These are phyloP conservation scores for Nemania sp. DNA, from an alignment of 2,329 filamentous ascomycete species.

Conservation along the genomic window DNA sequence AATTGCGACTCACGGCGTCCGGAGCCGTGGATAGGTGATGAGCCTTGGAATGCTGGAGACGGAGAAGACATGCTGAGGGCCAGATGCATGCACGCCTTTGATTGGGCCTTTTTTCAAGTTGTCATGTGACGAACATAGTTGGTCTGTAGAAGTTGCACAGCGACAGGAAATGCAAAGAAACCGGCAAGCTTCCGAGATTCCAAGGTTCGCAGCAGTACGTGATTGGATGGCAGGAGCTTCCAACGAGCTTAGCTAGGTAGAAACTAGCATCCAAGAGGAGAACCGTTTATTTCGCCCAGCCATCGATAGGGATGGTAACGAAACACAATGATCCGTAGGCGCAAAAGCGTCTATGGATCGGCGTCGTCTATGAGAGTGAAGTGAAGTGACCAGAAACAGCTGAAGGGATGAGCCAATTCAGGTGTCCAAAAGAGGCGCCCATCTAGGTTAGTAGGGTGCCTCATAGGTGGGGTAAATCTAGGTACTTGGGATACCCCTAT, in stretches of 20 bases:
- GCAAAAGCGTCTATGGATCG: no score
- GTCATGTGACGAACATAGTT: slow-evolving; percentile 11
- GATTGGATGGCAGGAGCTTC: not conserved
- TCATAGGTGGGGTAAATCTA: no score
- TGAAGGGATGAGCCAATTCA: no score
- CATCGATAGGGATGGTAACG: no score
- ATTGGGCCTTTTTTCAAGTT: slow-evolving; percentile 17
- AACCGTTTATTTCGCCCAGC: no score
- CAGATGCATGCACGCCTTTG: slow-evolving; percentile 4
- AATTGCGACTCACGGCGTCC: slow-evolving; percentile 65
- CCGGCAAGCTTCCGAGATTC: slow-evolving; percentile 2
- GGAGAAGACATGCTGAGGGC: slow-evolving; percentile 37
- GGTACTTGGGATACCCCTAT: no score
- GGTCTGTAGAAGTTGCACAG: not conserved
- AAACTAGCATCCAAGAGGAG: not conserved
- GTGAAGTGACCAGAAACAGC: no score
- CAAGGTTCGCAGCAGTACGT: slow-evolving; percentile 7
- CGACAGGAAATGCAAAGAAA: slow-evolving; percentile 6
- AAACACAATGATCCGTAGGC: no score
- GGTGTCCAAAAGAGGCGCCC: no score
- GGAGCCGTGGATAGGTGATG: slow-evolving; percentile 41
- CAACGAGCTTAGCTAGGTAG: not conserved
- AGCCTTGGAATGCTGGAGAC: slow-evolving; percentile 38
- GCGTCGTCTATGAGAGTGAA: no score
- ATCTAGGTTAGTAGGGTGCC: no score